Conservation (phyloP, 305 asterid species). For the Fraxinus nigra region DNA sequence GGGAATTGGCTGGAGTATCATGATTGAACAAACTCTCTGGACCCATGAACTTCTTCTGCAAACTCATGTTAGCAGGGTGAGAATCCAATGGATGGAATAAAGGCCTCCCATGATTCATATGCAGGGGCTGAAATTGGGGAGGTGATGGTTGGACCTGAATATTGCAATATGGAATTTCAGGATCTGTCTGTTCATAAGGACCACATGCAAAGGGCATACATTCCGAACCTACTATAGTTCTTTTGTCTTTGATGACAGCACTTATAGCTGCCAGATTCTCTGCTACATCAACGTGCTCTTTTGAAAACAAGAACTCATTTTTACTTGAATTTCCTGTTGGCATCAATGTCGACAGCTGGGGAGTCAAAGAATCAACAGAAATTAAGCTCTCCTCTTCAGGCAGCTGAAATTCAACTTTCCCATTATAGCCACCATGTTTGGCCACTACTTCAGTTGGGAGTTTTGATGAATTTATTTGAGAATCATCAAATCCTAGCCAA, state of each 20-base stretch:
- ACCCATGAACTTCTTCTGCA: constrained; percentile 59
- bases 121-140: constrained; percentile 53
- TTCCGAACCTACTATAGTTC: constrained; percentile 45
- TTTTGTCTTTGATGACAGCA: constrained; percentile 42
- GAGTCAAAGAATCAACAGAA: constrained; percentile 37
- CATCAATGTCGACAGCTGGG: constrained; percentile 34
- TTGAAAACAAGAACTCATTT: constrained; percentile 34
- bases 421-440: constrained; percentile 39
- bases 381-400: constrained; percentile 65
- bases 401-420: constrained; percentile 45
- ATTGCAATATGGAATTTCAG: constrained; percentile 38
- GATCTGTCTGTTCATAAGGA: constrained; percentile 51
- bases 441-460: constrained; percentile 34
- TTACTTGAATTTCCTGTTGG: constrained; percentile 42
- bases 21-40: constrained; percentile 50
- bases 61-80: constrained; percentile 47
- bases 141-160: constrained; percentile 56
- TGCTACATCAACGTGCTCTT: constrained; percentile 13
- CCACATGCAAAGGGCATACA: constrained; percentile 41
- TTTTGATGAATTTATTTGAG: constrained; percentile 40
- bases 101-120: constrained; percentile 56
- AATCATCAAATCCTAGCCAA: constrained; percentile 56
- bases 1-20: constrained; percentile 51
- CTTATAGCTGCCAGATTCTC: constrained; percentile 61
- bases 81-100: constrained; percentile 57